phyloP scores from a whole-genome alignment of 1,284 basidiomycete species.

The Cutaneotrichosporon cyanovorans region DNA sequence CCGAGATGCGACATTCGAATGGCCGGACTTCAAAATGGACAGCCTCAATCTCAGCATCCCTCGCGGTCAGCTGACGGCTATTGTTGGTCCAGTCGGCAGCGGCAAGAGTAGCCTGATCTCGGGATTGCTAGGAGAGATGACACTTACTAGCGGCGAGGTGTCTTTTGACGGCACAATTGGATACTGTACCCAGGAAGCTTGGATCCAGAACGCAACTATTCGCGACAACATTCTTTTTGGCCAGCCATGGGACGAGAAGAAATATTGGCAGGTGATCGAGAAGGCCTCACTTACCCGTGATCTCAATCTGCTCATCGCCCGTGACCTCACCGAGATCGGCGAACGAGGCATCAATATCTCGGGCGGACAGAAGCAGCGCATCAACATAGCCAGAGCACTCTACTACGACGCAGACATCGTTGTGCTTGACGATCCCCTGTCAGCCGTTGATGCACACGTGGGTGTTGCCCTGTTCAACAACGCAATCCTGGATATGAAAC shows the following conservation, averaged over 20 bases:
- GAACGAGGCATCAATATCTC: constrained; percentile 47
- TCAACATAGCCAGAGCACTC: constrained; percentile 65
- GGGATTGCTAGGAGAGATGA: constrained; percentile 66
- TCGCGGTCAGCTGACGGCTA: constrained; percentile 56
- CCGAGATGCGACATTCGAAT: constrained; percentile 57
- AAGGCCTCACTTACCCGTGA: constrained; percentile 60
- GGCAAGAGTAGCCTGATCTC: constrained; percentile 60
- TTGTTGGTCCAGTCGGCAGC: constrained; percentile 58
- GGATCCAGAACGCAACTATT: constrained; percentile 78
- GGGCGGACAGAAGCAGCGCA: constrained; percentile 47
- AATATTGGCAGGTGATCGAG: constrained; percentile 60
- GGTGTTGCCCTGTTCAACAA: constrained; percentile 76
- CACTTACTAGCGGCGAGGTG: constrained; percentile 52
- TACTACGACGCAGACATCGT: constrained; percentile 79
- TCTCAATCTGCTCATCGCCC: constrained; percentile 62
- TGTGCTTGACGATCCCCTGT: constrained; percentile 74
- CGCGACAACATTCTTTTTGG: constrained; percentile 58
- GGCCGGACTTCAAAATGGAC: constrained; percentile 54
- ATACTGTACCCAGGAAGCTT: constrained; percentile 69
- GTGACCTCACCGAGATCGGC: constrained; percentile 57
- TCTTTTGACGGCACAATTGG: constrained; percentile 62
- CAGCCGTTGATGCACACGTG: constrained; percentile 76
- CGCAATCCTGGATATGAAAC: constrained; percentile 58
- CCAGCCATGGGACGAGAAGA: constrained; percentile 57
- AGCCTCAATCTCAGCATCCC: constrained; percentile 54